Evolutionary conservation across 495 filamentous ascomycete species (phyloP), one percentile per base, ranked within the genome.

Genomic region (Podospora pseudocomata): DNA sequence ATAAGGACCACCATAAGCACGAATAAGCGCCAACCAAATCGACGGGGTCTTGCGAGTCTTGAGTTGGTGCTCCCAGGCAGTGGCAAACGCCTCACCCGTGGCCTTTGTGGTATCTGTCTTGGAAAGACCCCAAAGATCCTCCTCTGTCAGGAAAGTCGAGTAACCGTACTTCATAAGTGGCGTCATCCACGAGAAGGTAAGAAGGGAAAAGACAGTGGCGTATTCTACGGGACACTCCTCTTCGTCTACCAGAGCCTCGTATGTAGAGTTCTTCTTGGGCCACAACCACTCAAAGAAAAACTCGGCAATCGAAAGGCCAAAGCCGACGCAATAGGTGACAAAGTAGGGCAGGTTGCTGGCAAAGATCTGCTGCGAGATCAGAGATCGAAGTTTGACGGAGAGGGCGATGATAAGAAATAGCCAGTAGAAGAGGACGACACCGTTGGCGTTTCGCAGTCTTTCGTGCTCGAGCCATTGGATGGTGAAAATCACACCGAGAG

Each of bases 121-220:
- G 16, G 94, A 87, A 54, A 99, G 85, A 71, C 91, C 94, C 95
- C 95, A 99, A 60, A 99, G 85, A 79, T 99, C 95, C 68, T 99
- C 92, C 79, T 99, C 94, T 5, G 92, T 97, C 63, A 99, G 84
- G 75, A 86, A 99, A 65, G 93, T 87, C 72, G 89, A 91, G 79
- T 99, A 97, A 19, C 96, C 96, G 80, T 89, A 88, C 73, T 90
- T 93, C 96, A 99, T 99, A 86, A 98, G 80, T 18, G 94, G 93
- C 0, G 96, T 99, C 92, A 99, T 97, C 96, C 96, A 99, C 66
- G 91, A 87, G 76, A 99, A 99, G 11, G 94, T 96, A 34, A 99
- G 86, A 54, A 91, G 87, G 11, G 94, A 97, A 80, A 98, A 98
- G 59, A 98, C 84, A 65, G 94, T 92, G 26, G 96, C 93, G 80